phyloP scores from a whole-genome alignment of 2,329 filamentous ascomycete genomes.

The Fusarium zealandicum region DNA sequence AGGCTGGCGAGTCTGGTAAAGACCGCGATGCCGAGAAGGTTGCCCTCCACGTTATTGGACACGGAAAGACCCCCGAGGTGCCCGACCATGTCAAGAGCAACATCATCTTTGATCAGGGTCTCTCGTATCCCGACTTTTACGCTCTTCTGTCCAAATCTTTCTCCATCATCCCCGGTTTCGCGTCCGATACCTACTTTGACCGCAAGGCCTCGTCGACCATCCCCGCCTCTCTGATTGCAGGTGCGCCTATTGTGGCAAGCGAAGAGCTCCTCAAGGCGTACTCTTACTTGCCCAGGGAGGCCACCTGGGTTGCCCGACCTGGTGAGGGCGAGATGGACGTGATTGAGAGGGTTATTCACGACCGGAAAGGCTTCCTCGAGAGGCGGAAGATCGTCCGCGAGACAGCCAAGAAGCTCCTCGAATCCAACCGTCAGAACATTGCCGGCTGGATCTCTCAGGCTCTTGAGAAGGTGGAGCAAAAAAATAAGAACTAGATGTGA shows the following conservation, averaged over 20 bases:
- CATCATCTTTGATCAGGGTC: conserved; percentile 37
- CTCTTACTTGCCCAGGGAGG: conserved; percentile 38
- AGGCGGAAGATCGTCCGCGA: conserved; percentile 31
- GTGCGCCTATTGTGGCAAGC: conserved; percentile 38
- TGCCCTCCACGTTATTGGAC: conserved; percentile 39
- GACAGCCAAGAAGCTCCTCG: conserved; percentile 16
- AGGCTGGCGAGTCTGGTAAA: conserved; percentile 20
- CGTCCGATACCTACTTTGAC: conserved; percentile 39
- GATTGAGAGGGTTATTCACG: conserved; percentile 36
- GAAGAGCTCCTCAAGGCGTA: conserved; percentile 38
- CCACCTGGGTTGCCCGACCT: conserved; percentile 33
- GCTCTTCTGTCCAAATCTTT: conserved; percentile 31
- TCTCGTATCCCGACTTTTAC: conserved; percentile 43
- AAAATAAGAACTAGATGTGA: conserved; percentile 7
- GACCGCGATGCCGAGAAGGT: conserved; percentile 24
- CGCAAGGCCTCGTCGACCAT: conserved; percentile 43
- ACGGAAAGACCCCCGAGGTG: conserved; percentile 36
- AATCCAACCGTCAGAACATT: conserved; percentile 32
- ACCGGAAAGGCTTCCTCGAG: conserved; percentile 33
- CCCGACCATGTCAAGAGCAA: conserved; percentile 31
- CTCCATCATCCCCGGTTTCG: conserved; percentile 38
- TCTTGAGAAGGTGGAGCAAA: conserved; percentile 10
- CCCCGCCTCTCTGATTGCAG: conserved; percentile 40
- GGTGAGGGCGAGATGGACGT: conserved; percentile 41
- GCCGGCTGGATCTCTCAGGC: conserved; percentile 33